A percentile compares a stretch with the other conserved stretches of the same genome.
phyloP scores from a whole-genome alignment of 2,329 filamentous ascomycete species.

The Diaporthe sp. region DNA sequence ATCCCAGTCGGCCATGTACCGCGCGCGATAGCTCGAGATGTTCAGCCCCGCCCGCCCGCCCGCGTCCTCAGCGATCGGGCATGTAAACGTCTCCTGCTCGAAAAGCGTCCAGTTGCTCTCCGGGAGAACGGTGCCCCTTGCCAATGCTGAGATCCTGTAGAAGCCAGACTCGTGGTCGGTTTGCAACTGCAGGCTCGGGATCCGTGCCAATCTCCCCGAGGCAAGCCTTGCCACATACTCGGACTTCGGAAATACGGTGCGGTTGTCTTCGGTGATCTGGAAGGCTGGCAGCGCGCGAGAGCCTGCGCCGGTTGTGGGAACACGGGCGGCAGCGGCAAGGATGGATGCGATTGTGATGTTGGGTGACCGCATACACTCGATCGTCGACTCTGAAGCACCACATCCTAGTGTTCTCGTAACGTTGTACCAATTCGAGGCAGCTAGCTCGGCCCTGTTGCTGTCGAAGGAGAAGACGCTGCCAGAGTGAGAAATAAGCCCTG shows the following conservation, averaged over 20 bases:
- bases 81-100: slow-evolving; percentile 16
- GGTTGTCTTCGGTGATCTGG: slow-evolving; percentile 19
- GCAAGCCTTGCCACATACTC: slow-evolving; percentile 8
- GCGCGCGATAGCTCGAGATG: slow-evolving; percentile 17
- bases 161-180: slow-evolving; percentile 23
- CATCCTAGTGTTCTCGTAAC: slow-evolving; percentile 29
- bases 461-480: slow-evolving; percentile 16
- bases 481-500: slow-evolving; percentile 15
- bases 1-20: slow-evolving; percentile 32
- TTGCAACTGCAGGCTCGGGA: not conserved
- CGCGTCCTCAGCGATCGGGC: slow-evolving; percentile 20
- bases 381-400: slow-evolving; percentile 10
- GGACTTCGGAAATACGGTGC: not conserved
- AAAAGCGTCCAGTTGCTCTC: slow-evolving; percentile 13
- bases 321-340: slow-evolving; percentile 4
- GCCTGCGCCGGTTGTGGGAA: not conserved
- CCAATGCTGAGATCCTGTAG: slow-evolving; percentile 12
- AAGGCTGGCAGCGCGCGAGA: slow-evolving; percentile 14
- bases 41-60: not conserved
- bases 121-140: not conserved
- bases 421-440: slow-evolving; percentile 25
- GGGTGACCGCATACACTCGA: slow-evolving; percentile 29
- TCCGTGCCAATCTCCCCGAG: not conserved
- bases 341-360: not conserved
- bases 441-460: slow-evolving; percentile 20